Conservation (phyloP, 306 rosid genomes). For the Carpinus viminea region DNA sequence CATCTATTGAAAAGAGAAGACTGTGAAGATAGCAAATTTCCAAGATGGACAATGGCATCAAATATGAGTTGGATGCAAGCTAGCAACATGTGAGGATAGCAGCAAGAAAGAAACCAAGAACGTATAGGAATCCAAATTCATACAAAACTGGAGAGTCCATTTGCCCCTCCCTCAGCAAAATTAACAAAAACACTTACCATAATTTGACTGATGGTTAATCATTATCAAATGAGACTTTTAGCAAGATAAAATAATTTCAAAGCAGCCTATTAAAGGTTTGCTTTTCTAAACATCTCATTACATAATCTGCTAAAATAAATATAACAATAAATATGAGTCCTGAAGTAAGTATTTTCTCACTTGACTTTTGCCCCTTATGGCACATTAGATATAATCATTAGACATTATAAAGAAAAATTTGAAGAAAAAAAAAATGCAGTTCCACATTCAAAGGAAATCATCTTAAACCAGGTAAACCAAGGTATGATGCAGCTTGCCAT, state of each 20-base stretch:
- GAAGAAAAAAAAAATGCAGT: background rate
- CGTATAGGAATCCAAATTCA: background rate
- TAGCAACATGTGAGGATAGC: background rate
- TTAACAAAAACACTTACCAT: background rate
- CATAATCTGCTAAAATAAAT: background rate
- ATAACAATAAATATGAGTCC: background rate
- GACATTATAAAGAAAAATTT: background rate
- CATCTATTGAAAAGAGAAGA: slow-evolving; percentile 18
- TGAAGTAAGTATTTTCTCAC: background rate
- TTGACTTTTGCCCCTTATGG: background rate
- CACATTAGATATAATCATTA: background rate
- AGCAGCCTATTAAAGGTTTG: background rate
- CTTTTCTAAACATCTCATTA: background rate
- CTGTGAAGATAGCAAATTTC: background rate
- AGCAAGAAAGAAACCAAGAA: background rate
- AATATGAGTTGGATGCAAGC: background rate
- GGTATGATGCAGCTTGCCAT: background rate
- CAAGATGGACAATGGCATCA: slow-evolving; percentile 10
- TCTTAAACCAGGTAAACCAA: background rate
- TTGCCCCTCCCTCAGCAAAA: slow-evolving; percentile 2
- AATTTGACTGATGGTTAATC: slow-evolving; percentile 8
- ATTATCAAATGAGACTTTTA: background rate
- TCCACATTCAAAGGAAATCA: background rate
- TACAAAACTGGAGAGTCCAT: background rate
- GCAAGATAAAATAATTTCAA: background rate